Conservation (phyloP, 1,139 yeast species). For the Protomyces inundatus region DNA sequence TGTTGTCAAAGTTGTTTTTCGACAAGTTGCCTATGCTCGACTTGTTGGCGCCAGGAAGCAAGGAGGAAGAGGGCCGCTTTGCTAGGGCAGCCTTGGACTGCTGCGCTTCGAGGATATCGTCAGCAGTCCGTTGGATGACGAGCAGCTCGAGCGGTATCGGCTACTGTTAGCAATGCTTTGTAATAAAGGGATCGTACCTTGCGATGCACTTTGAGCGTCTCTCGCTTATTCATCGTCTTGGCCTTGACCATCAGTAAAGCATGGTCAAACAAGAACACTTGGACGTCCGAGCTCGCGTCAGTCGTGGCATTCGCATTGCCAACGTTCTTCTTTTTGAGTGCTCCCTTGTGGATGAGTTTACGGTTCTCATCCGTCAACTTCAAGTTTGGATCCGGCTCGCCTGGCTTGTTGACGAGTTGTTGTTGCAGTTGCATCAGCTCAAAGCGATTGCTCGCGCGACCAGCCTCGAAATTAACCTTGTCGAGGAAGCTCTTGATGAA, state of each 20-base stretch:
- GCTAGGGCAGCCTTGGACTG: constrained; percentile 38
- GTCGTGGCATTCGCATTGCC: constrained; percentile 44
- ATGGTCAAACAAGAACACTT: constrained; percentile 80
- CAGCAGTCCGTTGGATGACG: constrained; percentile 71
- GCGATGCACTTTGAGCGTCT: constrained; percentile 84
- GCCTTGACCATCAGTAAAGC: constrained; percentile 79
- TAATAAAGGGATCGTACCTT: constrained; percentile 38
- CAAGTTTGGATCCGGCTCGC: constrained; percentile 75
- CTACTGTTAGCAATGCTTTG: constrained; percentile 19
- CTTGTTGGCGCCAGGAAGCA: constrained; percentile 37
- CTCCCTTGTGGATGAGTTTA: constrained; percentile 70
- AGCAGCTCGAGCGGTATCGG: constrained; percentile 87
- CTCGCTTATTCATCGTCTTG: constrained; percentile 82
- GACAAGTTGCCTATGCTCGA: constrained; percentile 27
- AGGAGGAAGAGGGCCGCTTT: constrained; percentile 44
- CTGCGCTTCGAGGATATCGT: constrained; percentile 50
- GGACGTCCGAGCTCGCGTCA: constrained; percentile 65
- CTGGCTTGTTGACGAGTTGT: constrained; percentile 63
- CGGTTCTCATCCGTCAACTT: constrained; percentile 78
- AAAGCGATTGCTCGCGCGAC: constrained; percentile 90
- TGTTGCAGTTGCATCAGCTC: constrained; percentile 82
- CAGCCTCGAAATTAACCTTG: constrained; percentile 82
- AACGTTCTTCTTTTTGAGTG: constrained; percentile 62
- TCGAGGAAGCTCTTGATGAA: constrained; percentile 70
- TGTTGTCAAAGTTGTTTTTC: constrained; percentile 27